Base-by-base conservation (phyloP, 148 eudicot species). In the Camellia lanceoleosa region DNA sequence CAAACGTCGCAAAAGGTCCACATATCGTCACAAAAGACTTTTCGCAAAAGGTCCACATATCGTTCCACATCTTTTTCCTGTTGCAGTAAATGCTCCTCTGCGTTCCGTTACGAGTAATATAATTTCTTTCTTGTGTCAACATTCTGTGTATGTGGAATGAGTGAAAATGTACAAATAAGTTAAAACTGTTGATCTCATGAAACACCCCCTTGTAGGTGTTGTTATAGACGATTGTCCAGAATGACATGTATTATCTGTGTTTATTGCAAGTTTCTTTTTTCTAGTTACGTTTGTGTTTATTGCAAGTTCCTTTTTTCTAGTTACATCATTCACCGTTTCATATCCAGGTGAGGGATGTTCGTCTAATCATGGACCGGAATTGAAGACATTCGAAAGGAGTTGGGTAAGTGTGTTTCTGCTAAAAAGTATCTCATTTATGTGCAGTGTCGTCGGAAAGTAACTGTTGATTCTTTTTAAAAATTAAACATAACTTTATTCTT, bases 381-480 rank as follows among this genome's bases (percentile, higher is more conserved):
- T 92, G 94, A 79, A 91, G 98, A 84, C 86, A 97, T 19, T 94
- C 97, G 68, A 94, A 94, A 87, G 98, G 98, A 82, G 98, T 94
- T 80, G 98, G 98, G 98, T 94, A 90, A 77, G 95, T 84, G 15
- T 43, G 49, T 83, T 55, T 46, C 30, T n/a, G 75, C 56, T 52
- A 18, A 41, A 56, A 79, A 67, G 43, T 75, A 14, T 58, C 16
- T 14, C 78, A 19, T 46, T 15, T 55, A 73, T 49, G 52, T 59
- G 58, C 83, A 85, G 70, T 52, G n/a, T 79, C 74, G 19, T 59
- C 62, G 79, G 81, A 55, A 76, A 49, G 46, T 80, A 80, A 77
- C n/a, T n/a, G n/a, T 77, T 75, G 62, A 46, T 75, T 79, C 59
- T 82, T 78, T 7, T 15, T 15, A 76, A 85, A 86, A 86, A 77